Evolutionary conservation across 495 filamentous ascomycete species (phyloP), one percentile per base, ranked within the genome.

Genomic region (Collariella sp.): DNA sequence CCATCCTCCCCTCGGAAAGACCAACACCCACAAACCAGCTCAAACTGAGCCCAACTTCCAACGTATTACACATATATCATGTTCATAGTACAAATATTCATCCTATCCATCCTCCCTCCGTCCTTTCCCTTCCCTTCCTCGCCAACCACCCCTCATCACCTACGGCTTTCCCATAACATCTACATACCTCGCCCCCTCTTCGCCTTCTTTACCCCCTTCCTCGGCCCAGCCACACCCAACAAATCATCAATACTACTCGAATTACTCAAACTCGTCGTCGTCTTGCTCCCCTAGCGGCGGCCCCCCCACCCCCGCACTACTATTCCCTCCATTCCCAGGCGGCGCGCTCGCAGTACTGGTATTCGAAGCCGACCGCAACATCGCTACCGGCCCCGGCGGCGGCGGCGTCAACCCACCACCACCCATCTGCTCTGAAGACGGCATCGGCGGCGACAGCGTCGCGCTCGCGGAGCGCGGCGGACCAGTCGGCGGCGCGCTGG

Each of bases 211-310:
- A 75, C 79, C 1, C 75, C 76, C 62, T 86, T 89, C 64, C 85
- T 78, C 19, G 79, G 80, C 26, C 73, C 72, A 9, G 88, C 80
- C 38, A 85, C 80, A 3, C 84, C 86, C 35, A 91, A 70, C 57
- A 95, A 71, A 64, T 95, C 89, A 63, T 95, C 89, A 56, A 95
- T 91, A 51, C 82, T 87, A 65, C 81, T 89, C 1, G 87, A 87
- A 57, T 83, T 83, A 62, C 86, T 89, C 72, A 91, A 75, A 23
- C 83, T 82, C 3, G 82, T 85, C 31, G 78, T 60, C 53, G 85
- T 83, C 57, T 84, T 61, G 38, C 44, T 7, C n/a, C n/a, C n/a
- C n/a, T 31, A 39, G 11, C 26, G n/a, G n/a, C n/a, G n/a, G n/a
- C n/a, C n/a, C n/a, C n/a, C 50, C 50, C 42, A 19, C 15, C 7